phyloP scores from a whole-genome alignment of 768 basidiomycete genomes.

The Holtermannia corniformis region DNA sequence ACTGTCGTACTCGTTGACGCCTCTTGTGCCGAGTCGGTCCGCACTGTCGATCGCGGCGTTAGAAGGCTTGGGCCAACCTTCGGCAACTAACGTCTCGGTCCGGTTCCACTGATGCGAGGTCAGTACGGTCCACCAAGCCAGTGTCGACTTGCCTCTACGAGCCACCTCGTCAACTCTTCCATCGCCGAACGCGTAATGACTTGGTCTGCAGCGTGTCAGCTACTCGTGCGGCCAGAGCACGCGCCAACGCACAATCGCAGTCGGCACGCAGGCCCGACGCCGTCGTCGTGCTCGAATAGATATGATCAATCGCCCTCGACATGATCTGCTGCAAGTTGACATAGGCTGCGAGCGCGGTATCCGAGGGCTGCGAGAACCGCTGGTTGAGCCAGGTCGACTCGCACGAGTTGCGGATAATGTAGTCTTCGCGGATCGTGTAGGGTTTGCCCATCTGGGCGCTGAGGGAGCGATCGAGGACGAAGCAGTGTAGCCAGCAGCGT shows the following conservation, averaged over 20 bases:
- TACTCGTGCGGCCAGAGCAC: constrained; percentile 64
- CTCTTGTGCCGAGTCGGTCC: background rate
- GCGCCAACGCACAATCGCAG: constrained; percentile 62
- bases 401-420: constrained; percentile 65
- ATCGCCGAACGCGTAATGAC: constrained; percentile 35
- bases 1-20: constrained; percentile 15
- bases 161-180: constrained; percentile 32
- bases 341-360: constrained; percentile 64
- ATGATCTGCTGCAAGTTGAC: constrained; percentile 84
- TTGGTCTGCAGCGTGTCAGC: constrained; percentile 54
- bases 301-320: constrained; percentile 75
- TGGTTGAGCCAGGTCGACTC: constrained; percentile 64
- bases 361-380: constrained; percentile 55
- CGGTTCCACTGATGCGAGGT: constrained; percentile 20
- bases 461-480: constrained; percentile 79
- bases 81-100: constrained; percentile 10
- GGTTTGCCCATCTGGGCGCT: constrained; percentile 97
- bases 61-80: background rate
- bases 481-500: constrained; percentile 84
- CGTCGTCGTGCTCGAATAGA: constrained; percentile 67
- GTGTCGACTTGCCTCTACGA: constrained; percentile 16
- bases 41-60: background rate
- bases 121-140: background rate
- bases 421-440: constrained; percentile 83
- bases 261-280: constrained; percentile 73